phyloP scores from a whole-genome alignment of 176 grass and related monocot genomes.

The Lolium rigidum region DNA sequence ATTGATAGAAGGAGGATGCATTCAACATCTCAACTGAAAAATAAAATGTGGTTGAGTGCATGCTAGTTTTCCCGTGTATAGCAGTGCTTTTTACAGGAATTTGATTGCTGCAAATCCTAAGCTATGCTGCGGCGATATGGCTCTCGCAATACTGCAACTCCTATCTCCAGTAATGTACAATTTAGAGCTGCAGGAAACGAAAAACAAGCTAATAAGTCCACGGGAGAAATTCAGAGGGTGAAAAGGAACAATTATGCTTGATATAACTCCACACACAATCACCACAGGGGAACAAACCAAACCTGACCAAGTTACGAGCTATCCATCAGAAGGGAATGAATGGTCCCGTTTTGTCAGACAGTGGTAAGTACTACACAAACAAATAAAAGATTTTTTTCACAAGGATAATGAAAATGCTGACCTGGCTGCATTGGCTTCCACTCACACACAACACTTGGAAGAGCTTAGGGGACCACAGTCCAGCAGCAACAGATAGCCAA shows the following conservation, averaged over 20 bases:
- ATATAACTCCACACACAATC: background rate
- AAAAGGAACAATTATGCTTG: background rate
- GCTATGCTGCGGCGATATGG: background rate
- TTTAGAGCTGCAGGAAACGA: background rate
- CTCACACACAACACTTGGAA: constrained; percentile 32
- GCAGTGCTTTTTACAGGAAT: no score
- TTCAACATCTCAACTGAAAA: no score
- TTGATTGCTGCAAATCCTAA: no score
- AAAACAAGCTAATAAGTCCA: background rate
- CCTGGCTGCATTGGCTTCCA: constrained; percentile 55
- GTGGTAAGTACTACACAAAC: background rate
- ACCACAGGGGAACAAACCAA: background rate
- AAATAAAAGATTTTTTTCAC: background rate
- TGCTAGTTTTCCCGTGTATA: no score
- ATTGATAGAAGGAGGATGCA: no score
- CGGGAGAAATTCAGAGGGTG: background rate
- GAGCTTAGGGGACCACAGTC: constrained; percentile 29
- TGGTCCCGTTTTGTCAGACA: constrained; percentile 21
- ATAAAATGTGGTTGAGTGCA: no score
- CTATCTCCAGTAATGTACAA: background rate
- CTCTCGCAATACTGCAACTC: background rate
- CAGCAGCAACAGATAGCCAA: constrained; percentile 46
- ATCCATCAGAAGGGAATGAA: background rate
- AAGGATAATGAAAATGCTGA: constrained; percentile 57
- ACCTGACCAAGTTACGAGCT: background rate